A percentile compares a stretch with the other conserved stretches of the same genome.
Conservation (phyloP, 176 grass and related monocot genomes). For the Musa beccarii region DNA sequence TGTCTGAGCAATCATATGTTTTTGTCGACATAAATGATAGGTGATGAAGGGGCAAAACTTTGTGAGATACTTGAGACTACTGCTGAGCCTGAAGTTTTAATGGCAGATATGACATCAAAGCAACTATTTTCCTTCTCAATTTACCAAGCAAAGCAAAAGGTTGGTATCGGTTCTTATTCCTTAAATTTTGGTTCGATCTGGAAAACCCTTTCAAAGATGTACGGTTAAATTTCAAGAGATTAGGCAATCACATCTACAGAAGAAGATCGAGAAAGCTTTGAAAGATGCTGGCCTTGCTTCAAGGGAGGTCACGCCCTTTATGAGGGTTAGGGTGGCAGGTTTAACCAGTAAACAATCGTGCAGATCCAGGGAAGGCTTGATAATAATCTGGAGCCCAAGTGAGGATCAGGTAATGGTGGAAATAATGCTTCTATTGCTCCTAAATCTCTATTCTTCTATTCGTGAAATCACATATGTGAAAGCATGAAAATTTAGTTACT, state of each 20-base stretch:
- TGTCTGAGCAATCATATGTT: conserved; percentile 58
- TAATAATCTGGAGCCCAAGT: conserved; percentile 90
- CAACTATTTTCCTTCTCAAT: conserved; percentile 51
- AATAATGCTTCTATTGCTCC: neutral
- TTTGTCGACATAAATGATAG: conserved; percentile 36
- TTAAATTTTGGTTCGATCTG: neutral
- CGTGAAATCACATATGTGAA: neutral
- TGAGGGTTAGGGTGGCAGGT: conserved; percentile 75
- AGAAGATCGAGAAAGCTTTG: conserved; percentile 69
- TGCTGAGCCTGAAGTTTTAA: conserved; percentile 83
- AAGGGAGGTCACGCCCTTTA: conserved; percentile 73
- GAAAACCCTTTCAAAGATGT: neutral
- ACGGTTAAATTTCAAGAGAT: conserved; percentile 36
- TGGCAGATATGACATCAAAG: conserved; percentile 64
- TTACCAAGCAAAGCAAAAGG: conserved; percentile 70
- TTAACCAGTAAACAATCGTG: conserved; percentile 43
- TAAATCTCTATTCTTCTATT: neutral
- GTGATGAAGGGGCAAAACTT: conserved; percentile 76
- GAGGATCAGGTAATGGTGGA: conserved; percentile 56
- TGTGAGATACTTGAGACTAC: conserved; percentile 59
- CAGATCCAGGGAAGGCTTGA: conserved; percentile 49
- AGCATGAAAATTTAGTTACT: neutral
- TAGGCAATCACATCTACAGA: conserved; percentile 46
- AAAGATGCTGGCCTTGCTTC: conserved; percentile 56
- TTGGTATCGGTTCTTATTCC: conserved; percentile 4